These are phyloP conservation scores for Blastobotrys capitulatus DNA, from an alignment of 1,139 yeast genomes.

Conservation along the genomic window DNA sequence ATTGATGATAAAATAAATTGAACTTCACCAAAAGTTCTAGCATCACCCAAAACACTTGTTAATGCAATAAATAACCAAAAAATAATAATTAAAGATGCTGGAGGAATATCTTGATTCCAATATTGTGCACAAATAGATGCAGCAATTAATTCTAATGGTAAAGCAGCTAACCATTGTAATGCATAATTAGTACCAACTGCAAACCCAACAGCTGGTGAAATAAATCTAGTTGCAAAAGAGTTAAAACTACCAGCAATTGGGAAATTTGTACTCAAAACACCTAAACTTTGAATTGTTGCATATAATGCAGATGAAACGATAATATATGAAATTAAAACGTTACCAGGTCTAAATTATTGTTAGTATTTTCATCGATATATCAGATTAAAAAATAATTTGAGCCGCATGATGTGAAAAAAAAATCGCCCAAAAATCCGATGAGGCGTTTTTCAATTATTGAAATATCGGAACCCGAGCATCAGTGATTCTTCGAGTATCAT, in stretches of 20 bases:
- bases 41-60: slow-evolving; percentile 67
- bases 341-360: slow-evolving; percentile 51
- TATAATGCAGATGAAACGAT: slow-evolving; percentile 26
- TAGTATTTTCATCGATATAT: no score
- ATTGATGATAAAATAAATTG: slow-evolving; percentile 57
- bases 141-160: slow-evolving; percentile 73
- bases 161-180: slow-evolving; percentile 66
- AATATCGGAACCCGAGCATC: no score
- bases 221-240: slow-evolving; percentile 48
- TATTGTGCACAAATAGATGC: slow-evolving; percentile 64
- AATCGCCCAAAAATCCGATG: no score
- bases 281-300: slow-evolving; percentile 53
- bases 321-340: slow-evolving; percentile 51
- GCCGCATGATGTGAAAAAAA: no score
- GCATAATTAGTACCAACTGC: slow-evolving; percentile 82
- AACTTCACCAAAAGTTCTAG: slow-evolving; percentile 68
- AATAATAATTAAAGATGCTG: slow-evolving; percentile 61
- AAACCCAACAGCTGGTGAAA: slow-evolving; percentile 66
- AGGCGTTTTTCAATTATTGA: no score
- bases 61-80: slow-evolving; percentile 53
- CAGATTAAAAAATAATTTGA: no score
- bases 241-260: slow-evolving; percentile 61
- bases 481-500: no score
- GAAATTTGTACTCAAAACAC: slow-evolving; percentile 56
- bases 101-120: slow-evolving; percentile 47